Base-by-base conservation (phyloP, 306 rosid genomes). In the Arachis stenosperma region DNA sequence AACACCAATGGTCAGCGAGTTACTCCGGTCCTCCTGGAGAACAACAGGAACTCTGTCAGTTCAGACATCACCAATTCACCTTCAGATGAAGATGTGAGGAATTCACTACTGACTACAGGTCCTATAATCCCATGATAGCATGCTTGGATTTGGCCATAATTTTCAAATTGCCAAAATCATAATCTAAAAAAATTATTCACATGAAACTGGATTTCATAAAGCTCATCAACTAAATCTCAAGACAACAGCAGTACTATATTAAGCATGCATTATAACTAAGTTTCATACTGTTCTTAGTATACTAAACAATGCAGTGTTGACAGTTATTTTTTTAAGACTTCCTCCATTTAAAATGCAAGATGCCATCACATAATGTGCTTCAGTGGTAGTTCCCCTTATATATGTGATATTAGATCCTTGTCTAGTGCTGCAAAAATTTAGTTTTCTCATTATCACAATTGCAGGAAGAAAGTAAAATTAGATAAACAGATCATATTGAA, bases 1-100 rank as follows among this genome's bases (percentile, higher is more conserved):
- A 61, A 95, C 84, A 2, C 98, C 99, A 70, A 95, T 95, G 56
- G 92, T 95, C 84, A 91, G 15, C 0, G 98, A 91, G 86, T 88
- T 91, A 61, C 77, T 88, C 70, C 82, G 86, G 58, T 95, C 99
- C 86, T 95, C 99, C 99, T 95, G 88, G 60, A 76, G 82, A 63
- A 75, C 58, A 84, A 70, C 50, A 87, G 9, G 60, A 57, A 2
- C 48, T 42, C 42, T 15, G 51, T 82, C 41, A 82, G 77, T 76
- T 53, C 54, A 62, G 47, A 65, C 29, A 10, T 52, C 11, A 57
- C 59, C 15, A 72, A 83, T 14, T 46, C 67, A 41, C 63, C 56
- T 65, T 48, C 56, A 54, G 65, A 61, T 33, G n/a, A 40, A 22
- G 43, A 75, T 48, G 79, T 46, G 67, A 65, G 14, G 70, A 59